Evolutionary conservation across 2,329 filamentous ascomycete species (phyloP).

Genomic region (Talaromyces pinophilus): DNA sequence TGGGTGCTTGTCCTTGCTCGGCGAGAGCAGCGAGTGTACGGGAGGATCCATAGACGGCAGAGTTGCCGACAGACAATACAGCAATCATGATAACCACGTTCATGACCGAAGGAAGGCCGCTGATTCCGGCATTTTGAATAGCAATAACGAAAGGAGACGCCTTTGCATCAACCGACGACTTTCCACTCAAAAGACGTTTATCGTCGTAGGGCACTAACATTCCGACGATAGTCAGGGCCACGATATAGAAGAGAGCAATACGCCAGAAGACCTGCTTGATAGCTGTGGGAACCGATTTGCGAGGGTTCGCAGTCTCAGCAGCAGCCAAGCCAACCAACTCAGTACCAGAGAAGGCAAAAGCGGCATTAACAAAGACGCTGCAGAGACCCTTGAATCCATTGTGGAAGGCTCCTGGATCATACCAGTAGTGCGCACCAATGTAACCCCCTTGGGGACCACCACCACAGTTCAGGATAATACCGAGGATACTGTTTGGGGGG

Average conservation of each 20-base stretch:
- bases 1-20: conserved; percentile 81
- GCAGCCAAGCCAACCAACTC: conserved; percentile 63
- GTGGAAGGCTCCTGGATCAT: conserved; percentile 71
- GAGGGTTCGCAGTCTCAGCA: conserved; percentile 59
- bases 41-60: conserved; percentile 85
- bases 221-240: conserved; percentile 77
- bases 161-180: conserved; percentile 63
- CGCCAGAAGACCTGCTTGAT: conserved; percentile 96
- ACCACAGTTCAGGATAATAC: conserved; percentile 81
- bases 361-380: conserved; percentile 63
- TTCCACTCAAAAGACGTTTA: conserved; percentile 59
- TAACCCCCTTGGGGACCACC: conserved; percentile 73
- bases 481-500: conserved; percentile 76
- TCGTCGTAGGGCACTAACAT: conserved; percentile 77
- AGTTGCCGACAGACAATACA: conserved; percentile 88
- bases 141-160: conserved; percentile 93
- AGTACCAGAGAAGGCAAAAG: conserved; percentile 64
- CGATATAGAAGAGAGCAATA: conserved; percentile 85
- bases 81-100: conserved; percentile 93
- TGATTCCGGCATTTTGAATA: conserved; percentile 79
- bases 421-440: conserved; percentile 78
- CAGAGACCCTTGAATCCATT: conserved; percentile 68
- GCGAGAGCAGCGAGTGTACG: conserved; percentile 86
- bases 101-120: conserved; percentile 81
- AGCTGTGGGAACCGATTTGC: conserved; percentile 76